These are phyloP conservation scores for Exophiala aquamarina DNA, from an alignment of 2,329 filamentous ascomycete genomes.

Conservation along the genomic window DNA sequence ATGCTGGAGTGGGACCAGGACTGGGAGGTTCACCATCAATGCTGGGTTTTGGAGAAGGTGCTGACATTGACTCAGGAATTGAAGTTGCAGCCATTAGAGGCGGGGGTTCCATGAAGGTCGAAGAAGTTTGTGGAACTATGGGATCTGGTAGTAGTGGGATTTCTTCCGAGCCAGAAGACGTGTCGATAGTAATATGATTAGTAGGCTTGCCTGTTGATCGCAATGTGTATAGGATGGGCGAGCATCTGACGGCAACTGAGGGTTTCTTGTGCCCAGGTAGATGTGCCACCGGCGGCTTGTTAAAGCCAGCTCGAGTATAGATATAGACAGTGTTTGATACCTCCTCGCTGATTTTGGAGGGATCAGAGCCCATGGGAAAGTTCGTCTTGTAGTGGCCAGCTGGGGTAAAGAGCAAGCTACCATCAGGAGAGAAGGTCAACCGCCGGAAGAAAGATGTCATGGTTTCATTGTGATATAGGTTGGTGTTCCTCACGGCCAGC, in stretches of 20 bases:
- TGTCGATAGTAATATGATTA: slow-evolving; percentile 92
- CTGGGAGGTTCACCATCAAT: slow-evolving; percentile 40
- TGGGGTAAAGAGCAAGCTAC: slow-evolving; percentile 88
- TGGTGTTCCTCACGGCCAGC: slow-evolving; percentile 75
- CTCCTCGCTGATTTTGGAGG: slow-evolving; percentile 74
- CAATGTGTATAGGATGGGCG: slow-evolving; percentile 81
- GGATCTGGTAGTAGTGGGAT: slow-evolving; percentile 84
- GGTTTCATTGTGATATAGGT: slow-evolving; percentile 93
- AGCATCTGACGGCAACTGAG: slow-evolving; percentile 92
- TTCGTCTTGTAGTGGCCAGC: slow-evolving; percentile 92
- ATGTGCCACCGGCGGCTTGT: slow-evolving; percentile 93
- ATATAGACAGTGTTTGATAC: slow-evolving; percentile 98
- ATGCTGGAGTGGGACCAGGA: slow-evolving; percentile 63
- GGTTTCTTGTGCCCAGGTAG: slow-evolving; percentile 97
- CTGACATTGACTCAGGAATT: slow-evolving; percentile 48
- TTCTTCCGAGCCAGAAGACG: slow-evolving; percentile 77
- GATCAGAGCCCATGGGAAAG: slow-evolving; percentile 64
- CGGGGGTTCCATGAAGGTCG: slow-evolving; percentile 79
- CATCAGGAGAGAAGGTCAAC: slow-evolving; percentile 91
- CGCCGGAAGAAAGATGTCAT: slow-evolving; percentile 95
- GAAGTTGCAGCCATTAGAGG: slow-evolving; percentile 52
- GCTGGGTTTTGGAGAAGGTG: slow-evolving; percentile 45
- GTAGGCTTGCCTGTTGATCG: slow-evolving; percentile 68
- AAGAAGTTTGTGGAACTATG: slow-evolving; percentile 57
- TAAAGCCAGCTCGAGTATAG: slow-evolving; percentile 92